Percentiles rank a stretch among this genome's conserved stretches.
These are phyloP conservation scores for Colletotrichum incanum DNA, from an alignment of 2,329 filamentous ascomycete genomes.

Conservation along the genomic window DNA sequence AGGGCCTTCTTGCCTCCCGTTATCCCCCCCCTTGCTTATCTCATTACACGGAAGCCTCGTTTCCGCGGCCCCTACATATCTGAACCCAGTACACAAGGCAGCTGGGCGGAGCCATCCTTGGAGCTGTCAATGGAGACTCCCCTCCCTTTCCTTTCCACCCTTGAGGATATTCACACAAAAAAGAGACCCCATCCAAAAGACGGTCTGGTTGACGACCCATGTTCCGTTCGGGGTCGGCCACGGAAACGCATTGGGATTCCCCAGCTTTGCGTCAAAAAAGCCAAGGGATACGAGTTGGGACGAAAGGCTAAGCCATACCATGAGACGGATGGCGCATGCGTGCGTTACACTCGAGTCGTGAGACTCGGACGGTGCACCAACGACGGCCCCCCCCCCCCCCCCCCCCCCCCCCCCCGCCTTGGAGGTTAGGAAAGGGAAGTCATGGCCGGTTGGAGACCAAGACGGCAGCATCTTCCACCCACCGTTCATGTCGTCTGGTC, in stretches of 20 bases:
- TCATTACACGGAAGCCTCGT: conserved; percentile 19
- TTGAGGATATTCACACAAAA: conserved; percentile 30
- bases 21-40: conserved; percentile 4
- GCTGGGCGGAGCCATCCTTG: conserved; percentile 17
- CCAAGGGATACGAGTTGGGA: conserved; percentile 32
- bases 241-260: conserved; percentile 17
- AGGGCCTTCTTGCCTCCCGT: conserved; percentile 23
- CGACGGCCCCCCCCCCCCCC: not conserved
- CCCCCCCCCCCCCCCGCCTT: not conserved
- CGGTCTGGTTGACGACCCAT: conserved; percentile 33
- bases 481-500: conserved; percentile 40
- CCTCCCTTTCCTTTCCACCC: not conserved
- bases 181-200: conserved; percentile 13
- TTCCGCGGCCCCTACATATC: conserved; percentile 29
- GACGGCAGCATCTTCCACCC: conserved; percentile 27
- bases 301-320: conserved; percentile 27
- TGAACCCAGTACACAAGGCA: not conserved
- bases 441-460: conserved; percentile 13
- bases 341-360: conserved; percentile 32
- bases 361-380: conserved; percentile 13
- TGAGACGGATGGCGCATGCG: conserved; percentile 39
- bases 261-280: conserved; percentile 19
- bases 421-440: conserved; percentile 27
- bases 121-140: not conserved
- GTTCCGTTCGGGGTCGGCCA: conserved; percentile 19